Conservation (phyloP, 768 basidiomycete genomes). For the Lactifluus echinatus region DNA sequence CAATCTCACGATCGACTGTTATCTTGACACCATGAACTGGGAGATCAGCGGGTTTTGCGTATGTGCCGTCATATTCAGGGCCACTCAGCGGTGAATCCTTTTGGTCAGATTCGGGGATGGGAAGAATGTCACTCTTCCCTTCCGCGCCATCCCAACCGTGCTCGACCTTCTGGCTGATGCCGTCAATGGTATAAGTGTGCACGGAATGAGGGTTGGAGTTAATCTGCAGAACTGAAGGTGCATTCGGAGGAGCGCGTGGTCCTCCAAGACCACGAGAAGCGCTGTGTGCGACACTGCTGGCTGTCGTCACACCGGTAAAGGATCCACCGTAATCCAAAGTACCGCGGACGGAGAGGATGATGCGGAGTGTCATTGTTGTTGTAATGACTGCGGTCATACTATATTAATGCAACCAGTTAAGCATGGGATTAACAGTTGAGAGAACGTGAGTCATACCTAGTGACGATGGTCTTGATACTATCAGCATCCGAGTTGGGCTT, state of each 20-base stretch:
- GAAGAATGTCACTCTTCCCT: conserved; percentile 6
- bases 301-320: conserved; percentile 41
- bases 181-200: conserved; percentile 28
- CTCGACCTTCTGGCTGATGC: conserved; percentile 21
- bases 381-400: conserved; percentile 83
- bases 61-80: conserved; percentile 21
- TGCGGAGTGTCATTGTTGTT: conserved; percentile 81
- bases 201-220: conserved; percentile 14
- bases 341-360: conserved; percentile 78
- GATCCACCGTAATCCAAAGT: conserved; percentile 60
- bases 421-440: neutral
- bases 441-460: conserved; percentile 33
- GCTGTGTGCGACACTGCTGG: conserved; percentile 31
- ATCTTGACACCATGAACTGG: conserved; percentile 13
- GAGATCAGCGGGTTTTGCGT: conserved; percentile 2
- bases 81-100: conserved; percentile 7
- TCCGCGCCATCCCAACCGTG: conserved; percentile 16
- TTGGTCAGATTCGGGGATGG: conserved; percentile 3
- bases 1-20: conserved; percentile 19
- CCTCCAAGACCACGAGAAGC: conserved; percentile 39
- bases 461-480: conserved; percentile 74
- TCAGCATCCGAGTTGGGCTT: conserved; percentile 52
- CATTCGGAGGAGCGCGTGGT: conserved; percentile 29
- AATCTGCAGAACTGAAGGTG: conserved; percentile 21
- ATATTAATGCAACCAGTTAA: neutral